Evolutionary conservation across 2,329 filamentous ascomycete species (phyloP).

Genomic region (Leptographium flavum): DNA sequence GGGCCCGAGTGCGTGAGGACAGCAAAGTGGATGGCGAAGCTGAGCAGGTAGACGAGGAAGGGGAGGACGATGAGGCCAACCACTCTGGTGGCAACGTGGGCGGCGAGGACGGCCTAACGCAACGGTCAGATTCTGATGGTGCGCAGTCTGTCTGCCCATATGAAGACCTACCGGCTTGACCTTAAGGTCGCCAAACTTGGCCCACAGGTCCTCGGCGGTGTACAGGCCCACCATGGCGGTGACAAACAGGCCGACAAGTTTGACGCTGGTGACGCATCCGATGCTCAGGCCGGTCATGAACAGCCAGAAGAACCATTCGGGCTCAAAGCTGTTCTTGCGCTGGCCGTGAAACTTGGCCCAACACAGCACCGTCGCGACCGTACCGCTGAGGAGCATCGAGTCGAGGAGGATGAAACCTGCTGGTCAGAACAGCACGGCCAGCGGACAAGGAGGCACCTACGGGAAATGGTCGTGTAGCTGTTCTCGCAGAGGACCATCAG

Average conservation of each 20-base stretch:
- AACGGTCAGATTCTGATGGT: conserved; percentile 11
- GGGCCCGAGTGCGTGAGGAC: conserved; percentile 89
- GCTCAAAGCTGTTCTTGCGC: conserved; percentile 71
- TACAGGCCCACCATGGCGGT: conserved; percentile 92
- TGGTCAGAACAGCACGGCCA: background rate
- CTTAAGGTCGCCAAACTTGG: conserved; percentile 87
- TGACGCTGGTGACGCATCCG: conserved; percentile 95
- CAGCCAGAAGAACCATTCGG: conserved; percentile 91
- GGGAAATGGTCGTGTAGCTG: conserved; percentile 96
- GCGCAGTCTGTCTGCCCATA: background rate
- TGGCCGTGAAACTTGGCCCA: conserved; percentile 94
- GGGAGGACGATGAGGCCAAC: conserved; percentile 81
- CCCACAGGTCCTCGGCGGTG: conserved; percentile 93
- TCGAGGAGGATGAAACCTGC: conserved; percentile 77
- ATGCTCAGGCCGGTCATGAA: conserved; percentile 89
- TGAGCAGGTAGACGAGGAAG: conserved; percentile 84
- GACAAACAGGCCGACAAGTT: conserved; percentile 93
- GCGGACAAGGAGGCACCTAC: conserved; percentile 19
- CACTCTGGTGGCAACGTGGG: conserved; percentile 68
- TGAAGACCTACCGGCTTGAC: conserved; percentile 61
- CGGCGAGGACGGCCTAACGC: conserved; percentile 36
- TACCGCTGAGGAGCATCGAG: conserved; percentile 97
- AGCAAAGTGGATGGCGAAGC: conserved; percentile 87
- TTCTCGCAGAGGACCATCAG: conserved; percentile 98
- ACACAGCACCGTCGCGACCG: conserved; percentile 93